Base-by-base conservation (phyloP, 176 grass and related monocot genomes). In the Guadua angustifolia region DNA sequence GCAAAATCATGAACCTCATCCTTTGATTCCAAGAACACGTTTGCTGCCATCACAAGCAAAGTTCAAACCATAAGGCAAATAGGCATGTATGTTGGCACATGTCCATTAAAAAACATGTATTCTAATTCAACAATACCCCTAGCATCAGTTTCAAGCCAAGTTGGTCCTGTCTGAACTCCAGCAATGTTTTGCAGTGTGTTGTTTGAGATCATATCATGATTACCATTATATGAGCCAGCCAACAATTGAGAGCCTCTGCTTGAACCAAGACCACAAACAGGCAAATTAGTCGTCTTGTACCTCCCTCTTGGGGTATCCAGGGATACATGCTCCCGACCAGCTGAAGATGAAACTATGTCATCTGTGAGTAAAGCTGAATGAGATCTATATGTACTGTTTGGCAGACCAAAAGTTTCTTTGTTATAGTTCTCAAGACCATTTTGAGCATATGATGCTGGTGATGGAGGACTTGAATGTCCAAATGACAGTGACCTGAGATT, bases 101-200 rank as follows among this genome's bases (percentile, higher is more conserved):
- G 22, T 83, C 57, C 53, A 80, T 56, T 61, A 64, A 66, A 82
- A 63, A 46, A 49, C 11, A 22, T 64, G 66, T 56, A 74, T 50
- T 70, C 19, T 46, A 80, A 68, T 90, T 92, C 43, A 39, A 88
- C 33, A 61, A 81, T 92, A 97, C 92, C 95, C 50, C 82, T 82
- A 87, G 83, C 73, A 79, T 96, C 93, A 87, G 69, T 91, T 81
- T 95, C 93, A 70, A 95, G 83, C 91, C 93, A 98, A 86, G 84
- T 55, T 64, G 84, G 81, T 78, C 84, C 91, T 18, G 84, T 75
- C 77, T 85, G 84, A 78, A 83, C 79, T 57, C 87, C 88, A 82
- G 71, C 9, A 49, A 86, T 57, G 66, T 80, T 89, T 82, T 84
- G 91, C 53, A 84, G n/a, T 67, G 77, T 78, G 65, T 87, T 81